phyloP scores from a whole-genome alignment of 2,329 filamentous ascomycete genomes.

The Microdochium trichocladiopsis region DNA sequence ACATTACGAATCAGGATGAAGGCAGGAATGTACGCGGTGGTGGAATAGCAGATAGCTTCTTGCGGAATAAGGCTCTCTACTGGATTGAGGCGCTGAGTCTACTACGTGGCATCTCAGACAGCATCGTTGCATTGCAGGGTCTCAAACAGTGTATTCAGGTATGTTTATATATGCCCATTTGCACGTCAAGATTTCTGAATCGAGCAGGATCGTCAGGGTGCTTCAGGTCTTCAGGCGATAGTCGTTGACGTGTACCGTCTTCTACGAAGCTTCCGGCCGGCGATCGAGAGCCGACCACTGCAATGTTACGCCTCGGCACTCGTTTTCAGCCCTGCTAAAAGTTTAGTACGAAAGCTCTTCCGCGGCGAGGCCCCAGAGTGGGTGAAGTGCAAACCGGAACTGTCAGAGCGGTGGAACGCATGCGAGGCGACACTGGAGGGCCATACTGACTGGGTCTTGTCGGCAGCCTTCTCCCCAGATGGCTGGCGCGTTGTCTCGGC shows the following conservation, averaged over 20 bases:
- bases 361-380: not conserved
- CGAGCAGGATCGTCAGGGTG: not conserved
- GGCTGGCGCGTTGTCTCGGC: too few relatives aligned
- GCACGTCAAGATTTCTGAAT: not conserved
- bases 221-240: constrained; percentile 3
- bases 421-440: too few relatives aligned
- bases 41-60: constrained; percentile 20
- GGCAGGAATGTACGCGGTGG: constrained; percentile 11
- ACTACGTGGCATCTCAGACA: constrained; percentile 14
- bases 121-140: constrained; percentile 10
- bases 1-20: not conserved
- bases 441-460: too few relatives aligned
- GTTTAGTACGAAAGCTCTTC: constrained; percentile 6
- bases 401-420: not conserved
- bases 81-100: constrained; percentile 36
- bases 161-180: not conserved
- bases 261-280: not conserved
- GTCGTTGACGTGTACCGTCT: constrained; percentile 3
- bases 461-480: too few relatives aligned
- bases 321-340: constrained; percentile 6
- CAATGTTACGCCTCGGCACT: constrained; percentile 9
- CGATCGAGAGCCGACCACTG: constrained; percentile 6
- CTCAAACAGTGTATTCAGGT: constrained; percentile 8
- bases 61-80: constrained; percentile 27
- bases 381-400: not conserved